A percentile compares a stretch with the other conserved stretches of the same genome.
Conservation (phyloP, 495 filamentous ascomycete genomes). For the Friedmanniomyces simplex region DNA sequence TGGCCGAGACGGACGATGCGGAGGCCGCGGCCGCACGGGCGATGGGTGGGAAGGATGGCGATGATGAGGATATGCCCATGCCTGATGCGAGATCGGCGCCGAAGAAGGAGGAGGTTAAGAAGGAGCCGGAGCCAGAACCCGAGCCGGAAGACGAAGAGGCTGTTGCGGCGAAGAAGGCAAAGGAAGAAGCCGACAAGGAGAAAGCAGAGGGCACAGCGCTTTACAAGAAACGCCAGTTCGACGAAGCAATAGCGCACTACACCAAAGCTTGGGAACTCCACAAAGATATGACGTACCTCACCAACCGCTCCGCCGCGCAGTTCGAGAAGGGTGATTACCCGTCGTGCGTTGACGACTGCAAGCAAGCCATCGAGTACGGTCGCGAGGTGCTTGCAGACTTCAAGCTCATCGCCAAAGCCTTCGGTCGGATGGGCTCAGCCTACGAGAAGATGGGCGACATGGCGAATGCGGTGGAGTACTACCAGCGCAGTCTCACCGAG, state of each 20-base stretch:
- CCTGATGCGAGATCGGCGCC: constrained; percentile 50
- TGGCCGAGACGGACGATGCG: constrained; percentile 48
- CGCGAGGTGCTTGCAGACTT: constrained; percentile 83
- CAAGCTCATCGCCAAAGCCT: constrained; percentile 92
- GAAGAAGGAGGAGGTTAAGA: constrained; percentile 41
- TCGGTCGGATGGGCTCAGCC: constrained; percentile 77
- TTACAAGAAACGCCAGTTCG: constrained; percentile 97
- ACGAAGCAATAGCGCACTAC: constrained; percentile 91
- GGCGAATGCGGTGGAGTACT: constrained; percentile 72
- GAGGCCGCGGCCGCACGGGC: constrained; percentile 26
- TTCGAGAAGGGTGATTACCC: constrained; percentile 94
- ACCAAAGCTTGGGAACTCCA: constrained; percentile 84
- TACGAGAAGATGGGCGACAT: constrained; percentile 85
- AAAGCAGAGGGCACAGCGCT: constrained; percentile 88
- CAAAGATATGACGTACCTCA: constrained; percentile 96
- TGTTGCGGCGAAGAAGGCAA: constrained; percentile 71
- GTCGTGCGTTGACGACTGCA: constrained; percentile 72
- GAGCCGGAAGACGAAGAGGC: constrained; percentile 70
- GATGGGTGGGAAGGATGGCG: constrained; percentile 33
- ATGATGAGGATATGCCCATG: constrained; percentile 70
- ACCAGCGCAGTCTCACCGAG: constrained; percentile 87
- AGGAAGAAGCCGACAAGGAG: constrained; percentile 86
- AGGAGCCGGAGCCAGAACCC: constrained; percentile 51
- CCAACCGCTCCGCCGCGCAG: constrained; percentile 87
- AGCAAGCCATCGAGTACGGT: constrained; percentile 81